These are phyloP conservation scores for Aspergillus ellipticus DNA, from an alignment of 495 filamentous ascomycete genomes.

Conservation along the genomic window DNA sequence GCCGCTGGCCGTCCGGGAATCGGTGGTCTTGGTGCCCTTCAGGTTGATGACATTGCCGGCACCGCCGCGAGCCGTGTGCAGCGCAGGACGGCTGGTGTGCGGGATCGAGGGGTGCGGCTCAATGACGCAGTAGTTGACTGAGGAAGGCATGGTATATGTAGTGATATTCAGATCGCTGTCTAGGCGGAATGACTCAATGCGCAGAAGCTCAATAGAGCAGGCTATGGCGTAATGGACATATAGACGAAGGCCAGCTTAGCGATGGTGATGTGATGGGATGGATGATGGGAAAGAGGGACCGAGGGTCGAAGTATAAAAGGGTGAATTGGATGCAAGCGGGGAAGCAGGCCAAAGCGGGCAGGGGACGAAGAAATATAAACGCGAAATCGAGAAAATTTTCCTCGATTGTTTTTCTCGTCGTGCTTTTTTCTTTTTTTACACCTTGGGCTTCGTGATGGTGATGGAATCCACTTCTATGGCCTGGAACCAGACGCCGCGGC, in stretches of 20 bases:
- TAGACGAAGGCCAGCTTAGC: not conserved
- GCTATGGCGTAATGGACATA: not conserved
- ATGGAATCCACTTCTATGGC: constrained; percentile 6
- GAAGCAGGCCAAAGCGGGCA: not conserved
- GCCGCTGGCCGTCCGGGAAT: constrained; percentile 47
- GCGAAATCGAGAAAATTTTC: constrained; percentile 5
- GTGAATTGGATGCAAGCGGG: constrained; percentile 12
- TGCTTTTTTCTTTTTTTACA: constrained; percentile 18
- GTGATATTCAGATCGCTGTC: not conserved
- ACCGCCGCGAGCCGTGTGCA: constrained; percentile 81
- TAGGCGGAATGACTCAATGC: constrained; percentile 6
- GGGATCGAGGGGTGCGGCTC: constrained; percentile 76
- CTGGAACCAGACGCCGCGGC: constrained; percentile 19
- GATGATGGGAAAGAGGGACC: not conserved
- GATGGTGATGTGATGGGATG: no score
- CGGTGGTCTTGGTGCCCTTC: constrained; percentile 60
- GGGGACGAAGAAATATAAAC: not conserved
- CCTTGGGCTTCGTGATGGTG: not conserved
- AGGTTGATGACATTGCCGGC: constrained; percentile 76
- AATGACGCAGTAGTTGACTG: constrained; percentile 61
- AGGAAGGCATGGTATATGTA: constrained; percentile 23
- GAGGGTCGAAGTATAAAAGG: constrained; percentile 2
- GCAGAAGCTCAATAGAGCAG: constrained; percentile 5
- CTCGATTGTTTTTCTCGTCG: constrained; percentile 16
- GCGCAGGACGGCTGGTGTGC: constrained; percentile 52